A percentile compares a stretch with the other conserved stretches of the same genome.
These are phyloP conservation scores for Olyra latifolia DNA, from an alignment of 176 grass and related monocot species.

Conservation along the genomic window DNA sequence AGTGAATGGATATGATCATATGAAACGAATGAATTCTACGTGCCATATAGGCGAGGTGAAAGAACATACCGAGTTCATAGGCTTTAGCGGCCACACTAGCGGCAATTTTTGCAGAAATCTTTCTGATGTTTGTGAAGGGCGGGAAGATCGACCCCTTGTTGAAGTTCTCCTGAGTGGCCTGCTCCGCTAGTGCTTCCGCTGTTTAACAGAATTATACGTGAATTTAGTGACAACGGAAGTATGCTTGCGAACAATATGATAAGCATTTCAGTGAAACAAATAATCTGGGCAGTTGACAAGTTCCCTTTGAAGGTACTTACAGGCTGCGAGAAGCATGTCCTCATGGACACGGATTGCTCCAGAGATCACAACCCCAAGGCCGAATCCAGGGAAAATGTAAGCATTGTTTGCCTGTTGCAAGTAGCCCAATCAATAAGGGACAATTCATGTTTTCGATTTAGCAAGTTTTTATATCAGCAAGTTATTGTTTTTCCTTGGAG, in stretches of 20 bases:
- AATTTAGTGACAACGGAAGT: background rate
- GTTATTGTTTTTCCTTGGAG: background rate
- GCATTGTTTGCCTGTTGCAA: constrained; percentile 86
- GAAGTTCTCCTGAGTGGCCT: constrained; percentile 71
- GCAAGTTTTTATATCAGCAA: background rate
- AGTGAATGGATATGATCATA: background rate
- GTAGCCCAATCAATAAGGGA: constrained; percentile 26
- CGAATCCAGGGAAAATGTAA: constrained; percentile 97
- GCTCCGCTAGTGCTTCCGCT: constrained; percentile 83
- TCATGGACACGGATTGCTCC: constrained; percentile 89
- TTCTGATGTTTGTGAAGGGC: constrained; percentile 83
- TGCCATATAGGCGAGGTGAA: background rate
- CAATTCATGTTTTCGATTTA: background rate
- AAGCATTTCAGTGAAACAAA: background rate
- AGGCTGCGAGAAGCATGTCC: constrained; percentile 96
- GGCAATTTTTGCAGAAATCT: constrained; percentile 86
- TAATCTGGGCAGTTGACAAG: background rate
- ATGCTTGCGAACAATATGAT: background rate
- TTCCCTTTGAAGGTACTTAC: constrained; percentile 53
- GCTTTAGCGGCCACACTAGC: constrained; percentile 87
- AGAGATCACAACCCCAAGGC: constrained; percentile 84
- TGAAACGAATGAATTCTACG: background rate
- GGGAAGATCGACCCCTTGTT: constrained; percentile 83
- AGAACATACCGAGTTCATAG: constrained; percentile 83
- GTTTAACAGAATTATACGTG: constrained; percentile 21